Percentiles rank a stretch among this genome's conserved stretches.
Evolutionary conservation across 345 rosid genomes (phyloP).

Genomic region (Aurinia saxatilis): DNA sequence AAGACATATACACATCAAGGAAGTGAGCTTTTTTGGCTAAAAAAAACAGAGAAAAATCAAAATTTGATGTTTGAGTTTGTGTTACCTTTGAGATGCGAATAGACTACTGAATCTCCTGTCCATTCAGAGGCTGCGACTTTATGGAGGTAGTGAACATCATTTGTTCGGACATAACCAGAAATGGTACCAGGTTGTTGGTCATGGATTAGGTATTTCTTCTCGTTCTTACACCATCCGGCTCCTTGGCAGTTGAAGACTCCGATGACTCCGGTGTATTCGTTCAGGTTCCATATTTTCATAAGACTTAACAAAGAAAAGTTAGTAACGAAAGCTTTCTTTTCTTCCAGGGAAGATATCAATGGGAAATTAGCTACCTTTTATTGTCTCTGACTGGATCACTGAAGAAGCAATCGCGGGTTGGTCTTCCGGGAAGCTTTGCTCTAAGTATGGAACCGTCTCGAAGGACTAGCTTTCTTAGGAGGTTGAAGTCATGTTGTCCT

Average conservation of each 20-base stretch:
- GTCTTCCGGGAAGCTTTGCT: constrained; percentile 59
- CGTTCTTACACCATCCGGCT: constrained; percentile 57
- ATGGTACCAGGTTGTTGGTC: constrained; percentile 48
- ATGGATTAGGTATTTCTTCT: constrained; percentile 54
- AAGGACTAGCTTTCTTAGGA: constrained; percentile 54
- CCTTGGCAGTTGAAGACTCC: constrained; percentile 74
- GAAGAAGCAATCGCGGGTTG: constrained; percentile 60
- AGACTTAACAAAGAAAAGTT: constrained; percentile 29
- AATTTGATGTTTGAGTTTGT: not conserved
- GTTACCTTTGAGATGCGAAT: constrained; percentile 57
- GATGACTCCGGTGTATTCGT: constrained; percentile 47
- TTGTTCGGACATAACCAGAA: constrained; percentile 42
- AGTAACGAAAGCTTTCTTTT: not conserved
- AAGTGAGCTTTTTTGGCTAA: not conserved
- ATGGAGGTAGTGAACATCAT: constrained; percentile 49
- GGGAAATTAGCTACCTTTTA: constrained; percentile 33
- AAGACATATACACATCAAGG: not conserved
- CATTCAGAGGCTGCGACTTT: constrained; percentile 42
- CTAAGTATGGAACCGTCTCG: constrained; percentile 58
- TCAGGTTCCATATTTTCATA: constrained; percentile 66
- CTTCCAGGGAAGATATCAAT: not conserved
- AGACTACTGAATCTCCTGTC: constrained; percentile 47
- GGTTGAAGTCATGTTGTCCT: constrained; percentile 42
- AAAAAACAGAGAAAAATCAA: not conserved
- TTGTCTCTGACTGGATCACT: constrained; percentile 61